Base-by-base conservation (phyloP, 2,329 filamentous ascomycete species). In the Dothiorella sarmentorum region DNA sequence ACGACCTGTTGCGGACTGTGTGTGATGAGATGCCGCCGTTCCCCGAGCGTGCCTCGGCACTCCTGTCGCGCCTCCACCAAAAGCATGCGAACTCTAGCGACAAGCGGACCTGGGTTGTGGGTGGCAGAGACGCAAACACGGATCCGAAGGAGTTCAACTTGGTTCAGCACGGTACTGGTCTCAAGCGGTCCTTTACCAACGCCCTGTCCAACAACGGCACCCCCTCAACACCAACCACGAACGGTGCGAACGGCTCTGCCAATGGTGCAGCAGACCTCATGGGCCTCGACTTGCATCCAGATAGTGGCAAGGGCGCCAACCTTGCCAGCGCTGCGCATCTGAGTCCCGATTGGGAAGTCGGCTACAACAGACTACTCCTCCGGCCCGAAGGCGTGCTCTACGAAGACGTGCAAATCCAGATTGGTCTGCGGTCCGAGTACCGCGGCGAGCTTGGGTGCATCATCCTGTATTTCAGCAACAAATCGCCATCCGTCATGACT, bases 21-120 rank as follows among this genome's bases (percentile, higher is more conserved):
- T 96, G 92, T 72, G 94, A 99, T 66, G 94, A 99, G 73, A 99
- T 99, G 95, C 94, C 94, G 2, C 92, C 94, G 0, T 99, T 97
- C 76, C 95, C 94, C 0, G 92, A 99, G 73, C 82, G 95, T 61
- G 87, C 96, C 60, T 97, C 94, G 4, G 93, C 94, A 1, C 79
- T 99, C 26, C 80, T 99, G 10, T 97, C 93, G 37, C 84, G 94
- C 60, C 81, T 99, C 51, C 93, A 99, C 74, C 91, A 96, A 74
- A 97, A 96, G 77, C 91, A 95, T 68, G 89, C 89, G 47, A 90
- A 89, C 61, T 94, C 91, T 13, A 96, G 90, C 70, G 94, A 99
- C 73, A 95, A 95, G 76, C 85, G 93, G 62, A 97, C 94, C 1
- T 99, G 94, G 94, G 87, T 97, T 24, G 90, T 97, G n/a, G 93